These are phyloP conservation scores for Botryotinia globosa DNA, from an alignment of 2,329 filamentous ascomycete genomes.

Conservation along the genomic window DNA sequence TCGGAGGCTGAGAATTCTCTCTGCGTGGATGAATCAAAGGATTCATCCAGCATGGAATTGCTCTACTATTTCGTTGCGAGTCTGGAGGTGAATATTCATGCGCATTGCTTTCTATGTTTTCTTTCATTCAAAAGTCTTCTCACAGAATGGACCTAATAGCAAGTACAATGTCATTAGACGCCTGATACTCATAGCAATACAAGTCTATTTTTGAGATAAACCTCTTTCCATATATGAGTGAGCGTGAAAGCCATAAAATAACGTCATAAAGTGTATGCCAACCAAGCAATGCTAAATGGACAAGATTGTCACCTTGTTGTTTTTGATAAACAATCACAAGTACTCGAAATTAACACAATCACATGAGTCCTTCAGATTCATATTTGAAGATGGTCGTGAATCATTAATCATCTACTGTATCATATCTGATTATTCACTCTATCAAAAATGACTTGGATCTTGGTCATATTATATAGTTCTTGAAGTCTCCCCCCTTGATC, in stretches of 20 bases:
- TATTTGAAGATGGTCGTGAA: slow-evolving; percentile 7
- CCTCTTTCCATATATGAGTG: neutral
- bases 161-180: slow-evolving; percentile 21
- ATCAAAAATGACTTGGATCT: slow-evolving; percentile 4
- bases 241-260: neutral
- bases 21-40: neutral
- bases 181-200: slow-evolving; percentile 17
- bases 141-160: slow-evolving; percentile 16
- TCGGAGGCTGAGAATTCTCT: slow-evolving; percentile 1
- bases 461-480: slow-evolving; percentile 14
- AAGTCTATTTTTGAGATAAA: slow-evolving; percentile 15
- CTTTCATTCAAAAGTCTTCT: slow-evolving; percentile 23
- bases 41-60: neutral
- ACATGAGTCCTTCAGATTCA: slow-evolving; percentile 3
- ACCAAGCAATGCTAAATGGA: neutral
- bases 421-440: slow-evolving; percentile 12
- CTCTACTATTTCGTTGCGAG: slow-evolving; percentile 12
- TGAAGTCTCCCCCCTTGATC: neutral
- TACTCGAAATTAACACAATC: slow-evolving; percentile 1
- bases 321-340: slow-evolving; percentile 3
- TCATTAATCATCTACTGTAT: slow-evolving; percentile 15
- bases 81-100: slow-evolving; percentile 13
- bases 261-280: slow-evolving; percentile 4
- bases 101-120: slow-evolving; percentile 11
- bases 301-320: slow-evolving; percentile 5